Evolutionary conservation across 2,329 filamentous ascomycete species (phyloP).

Genomic region (Monosporascus sp.): DNA sequence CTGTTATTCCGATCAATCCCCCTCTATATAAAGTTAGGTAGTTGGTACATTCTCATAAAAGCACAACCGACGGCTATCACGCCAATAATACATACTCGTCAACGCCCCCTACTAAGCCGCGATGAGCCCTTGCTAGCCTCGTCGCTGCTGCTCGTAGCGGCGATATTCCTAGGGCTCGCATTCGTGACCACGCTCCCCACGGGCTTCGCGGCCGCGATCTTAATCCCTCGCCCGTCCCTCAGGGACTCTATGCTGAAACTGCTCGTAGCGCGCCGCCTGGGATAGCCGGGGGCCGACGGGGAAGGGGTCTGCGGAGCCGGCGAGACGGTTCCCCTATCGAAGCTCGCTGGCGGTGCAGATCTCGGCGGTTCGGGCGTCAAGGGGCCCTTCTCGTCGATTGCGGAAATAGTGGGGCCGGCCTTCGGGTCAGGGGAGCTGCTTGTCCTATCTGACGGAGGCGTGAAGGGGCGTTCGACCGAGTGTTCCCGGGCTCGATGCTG

Average conservation of each 20-base stretch:
- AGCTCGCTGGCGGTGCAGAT: not conserved
- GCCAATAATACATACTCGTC: too few species aligned
- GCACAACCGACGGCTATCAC: too few species aligned
- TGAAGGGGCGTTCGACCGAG: slow-evolving; percentile 7
- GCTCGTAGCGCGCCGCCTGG: slow-evolving; percentile 20
- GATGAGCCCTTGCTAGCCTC: slow-evolving; percentile 7
- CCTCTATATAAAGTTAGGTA: too few species aligned
- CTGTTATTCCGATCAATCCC: too few species aligned
- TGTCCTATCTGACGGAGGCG: slow-evolving; percentile 1
- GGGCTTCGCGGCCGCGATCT: slow-evolving; percentile 33
- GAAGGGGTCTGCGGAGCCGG: slow-evolving; percentile 9
- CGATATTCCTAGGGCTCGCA: not conserved
- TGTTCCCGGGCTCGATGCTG: slow-evolving; percentile 24
- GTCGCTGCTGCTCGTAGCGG: slow-evolving; percentile 17
- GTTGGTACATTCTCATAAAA: too few species aligned
- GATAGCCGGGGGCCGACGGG: slow-evolving; percentile 10
- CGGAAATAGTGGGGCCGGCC: slow-evolving; percentile 7
- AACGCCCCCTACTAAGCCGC: too few species aligned
- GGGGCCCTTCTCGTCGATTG: slow-evolving; percentile 12
- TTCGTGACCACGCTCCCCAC: slow-evolving; percentile 31
- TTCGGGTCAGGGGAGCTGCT: not conserved
- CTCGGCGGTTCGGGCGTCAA: slow-evolving; percentile 11
- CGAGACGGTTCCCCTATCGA: slow-evolving; percentile 13
- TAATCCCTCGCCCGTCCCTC: slow-evolving; percentile 34
- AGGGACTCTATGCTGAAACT: slow-evolving; percentile 37